These are phyloP conservation scores for Lophiostoma macrostomum DNA, from an alignment of 495 filamentous ascomycete species.

Conservation along the genomic window DNA sequence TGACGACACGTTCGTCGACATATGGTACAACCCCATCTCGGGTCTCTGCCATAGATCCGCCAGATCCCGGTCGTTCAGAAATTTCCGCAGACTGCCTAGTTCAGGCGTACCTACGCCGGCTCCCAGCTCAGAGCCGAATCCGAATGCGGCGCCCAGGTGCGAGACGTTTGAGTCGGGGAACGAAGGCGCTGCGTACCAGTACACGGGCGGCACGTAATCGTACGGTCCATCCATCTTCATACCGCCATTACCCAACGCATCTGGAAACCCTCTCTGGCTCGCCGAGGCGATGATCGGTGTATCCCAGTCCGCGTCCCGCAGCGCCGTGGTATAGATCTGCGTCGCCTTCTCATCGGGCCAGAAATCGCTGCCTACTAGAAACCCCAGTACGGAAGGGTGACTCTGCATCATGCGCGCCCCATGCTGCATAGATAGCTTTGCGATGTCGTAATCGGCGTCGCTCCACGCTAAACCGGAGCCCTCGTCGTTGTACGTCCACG, in stretches of 20 bases:
- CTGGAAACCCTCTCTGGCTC: constrained; percentile 52
- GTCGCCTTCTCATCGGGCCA: constrained; percentile 60
- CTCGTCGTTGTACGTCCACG: constrained; percentile 60
- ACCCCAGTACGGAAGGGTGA: constrained; percentile 54
- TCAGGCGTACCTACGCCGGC: constrained; percentile 62
- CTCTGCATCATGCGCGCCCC: constrained; percentile 46
- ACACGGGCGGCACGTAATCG: constrained; percentile 64
- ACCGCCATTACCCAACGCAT: constrained; percentile 52
- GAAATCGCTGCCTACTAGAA: constrained; percentile 60
- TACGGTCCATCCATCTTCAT: constrained; percentile 69
- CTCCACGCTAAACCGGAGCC: constrained; percentile 49
- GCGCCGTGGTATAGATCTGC: constrained; percentile 48
- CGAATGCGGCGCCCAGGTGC: constrained; percentile 55
- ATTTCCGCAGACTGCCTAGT: constrained; percentile 51
- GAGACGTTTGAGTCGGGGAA: too few species aligned
- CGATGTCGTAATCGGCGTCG: constrained; percentile 53
- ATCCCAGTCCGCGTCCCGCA: constrained; percentile 54
- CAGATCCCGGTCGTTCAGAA: constrained; percentile 52
- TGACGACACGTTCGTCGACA: constrained; percentile 51
- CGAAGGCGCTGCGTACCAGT: constrained; percentile 65
- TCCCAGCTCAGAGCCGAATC: constrained; percentile 61
- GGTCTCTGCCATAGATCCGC: constrained; percentile 55
- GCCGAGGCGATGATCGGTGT: constrained; percentile 58
- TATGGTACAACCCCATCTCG: constrained; percentile 55
- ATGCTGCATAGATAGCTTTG: constrained; percentile 55